phyloP scores from a whole-genome alignment of 2,329 filamentous ascomycete genomes.

The Sporothrix variecibatus region DNA sequence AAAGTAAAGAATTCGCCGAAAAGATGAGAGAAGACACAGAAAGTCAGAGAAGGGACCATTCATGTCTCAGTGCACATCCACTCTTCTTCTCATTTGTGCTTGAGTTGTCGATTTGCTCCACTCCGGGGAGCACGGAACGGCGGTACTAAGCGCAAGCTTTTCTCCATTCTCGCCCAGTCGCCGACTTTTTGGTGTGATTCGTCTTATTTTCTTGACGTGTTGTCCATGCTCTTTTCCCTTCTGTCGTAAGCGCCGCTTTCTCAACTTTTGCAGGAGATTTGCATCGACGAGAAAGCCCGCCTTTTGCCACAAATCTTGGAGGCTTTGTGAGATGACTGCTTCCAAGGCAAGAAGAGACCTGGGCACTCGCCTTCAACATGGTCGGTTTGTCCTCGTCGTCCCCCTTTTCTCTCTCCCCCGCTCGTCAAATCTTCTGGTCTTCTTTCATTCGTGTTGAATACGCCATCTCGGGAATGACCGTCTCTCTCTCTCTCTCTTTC shows the following conservation, averaged over 20 bases:
- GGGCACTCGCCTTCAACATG: slow-evolving; percentile 20
- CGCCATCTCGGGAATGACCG: not conserved
- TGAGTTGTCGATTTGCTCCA: slow-evolving; percentile 4
- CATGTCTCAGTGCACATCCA: not conserved
- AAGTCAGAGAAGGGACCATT: not conserved
- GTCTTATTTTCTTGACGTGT: too few species aligned
- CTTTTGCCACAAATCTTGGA: not conserved
- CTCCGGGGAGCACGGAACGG: slow-evolving; percentile 11
- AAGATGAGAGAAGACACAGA: not conserved
- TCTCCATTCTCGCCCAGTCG: not conserved
- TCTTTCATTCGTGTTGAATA: slow-evolving; percentile 26
- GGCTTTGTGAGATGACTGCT: not conserved
- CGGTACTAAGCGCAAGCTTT: not conserved
- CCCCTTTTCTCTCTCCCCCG: not conserved
- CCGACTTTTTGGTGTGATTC: not conserved
- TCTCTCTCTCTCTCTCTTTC: too few species aligned
- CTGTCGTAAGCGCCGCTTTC: not conserved
- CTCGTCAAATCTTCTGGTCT: not conserved
- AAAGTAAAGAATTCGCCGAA: not conserved
- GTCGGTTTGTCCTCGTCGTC: not conserved
- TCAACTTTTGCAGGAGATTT: not conserved
- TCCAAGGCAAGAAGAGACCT: slow-evolving; percentile 3
- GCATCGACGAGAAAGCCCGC: not conserved
- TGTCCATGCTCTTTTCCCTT: not conserved
- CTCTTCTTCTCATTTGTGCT: not conserved